Conservation (phyloP, 495 filamentous ascomycete species). For the Penicillium taxi region DNA sequence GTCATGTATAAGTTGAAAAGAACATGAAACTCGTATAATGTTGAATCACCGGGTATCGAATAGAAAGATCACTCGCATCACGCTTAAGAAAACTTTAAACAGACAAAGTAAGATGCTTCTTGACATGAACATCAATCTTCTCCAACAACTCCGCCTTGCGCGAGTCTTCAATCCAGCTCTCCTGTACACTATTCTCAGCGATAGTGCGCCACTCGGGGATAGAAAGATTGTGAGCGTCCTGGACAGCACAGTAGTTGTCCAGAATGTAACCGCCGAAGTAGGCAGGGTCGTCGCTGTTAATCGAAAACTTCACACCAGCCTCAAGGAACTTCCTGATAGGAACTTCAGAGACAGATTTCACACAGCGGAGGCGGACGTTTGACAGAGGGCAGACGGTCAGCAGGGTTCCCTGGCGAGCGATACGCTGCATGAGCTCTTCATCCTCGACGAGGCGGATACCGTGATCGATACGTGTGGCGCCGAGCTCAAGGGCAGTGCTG, state of each 20-base stretch:
- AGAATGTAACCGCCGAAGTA: conserved; percentile 75
- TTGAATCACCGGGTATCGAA: conserved; percentile 23
- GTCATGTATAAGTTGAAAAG: conserved; percentile 12
- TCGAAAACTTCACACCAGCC: conserved; percentile 56
- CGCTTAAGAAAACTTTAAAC: conserved; percentile 2
- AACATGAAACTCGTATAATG: conserved; percentile 10
- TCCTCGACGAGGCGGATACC: conserved; percentile 61
- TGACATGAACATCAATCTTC: conserved; percentile 32
- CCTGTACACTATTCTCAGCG: conserved; percentile 51
- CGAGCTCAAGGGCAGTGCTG: conserved; percentile 52
- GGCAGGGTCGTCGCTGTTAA: conserved; percentile 72
- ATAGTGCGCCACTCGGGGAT: conserved; percentile 58
- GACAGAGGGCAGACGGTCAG: conserved; percentile 67
- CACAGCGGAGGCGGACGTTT: conserved; percentile 59
- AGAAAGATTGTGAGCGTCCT: conserved; percentile 58
- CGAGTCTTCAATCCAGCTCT: conserved; percentile 48
- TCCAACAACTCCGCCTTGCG: conserved; percentile 34
- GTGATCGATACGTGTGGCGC: conserved; percentile 61
- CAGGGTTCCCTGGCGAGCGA: conserved; percentile 49
- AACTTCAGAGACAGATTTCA: conserved; percentile 46
- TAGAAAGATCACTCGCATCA: conserved; percentile 5
- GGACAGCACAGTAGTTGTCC: conserved; percentile 68
- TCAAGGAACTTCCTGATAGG: conserved; percentile 60
- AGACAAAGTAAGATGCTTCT: conserved; percentile 16
- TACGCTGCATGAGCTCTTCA: conserved; percentile 45